phyloP scores from a whole-genome alignment of 345 rosid species.

The Aethionema arabicum region DNA sequence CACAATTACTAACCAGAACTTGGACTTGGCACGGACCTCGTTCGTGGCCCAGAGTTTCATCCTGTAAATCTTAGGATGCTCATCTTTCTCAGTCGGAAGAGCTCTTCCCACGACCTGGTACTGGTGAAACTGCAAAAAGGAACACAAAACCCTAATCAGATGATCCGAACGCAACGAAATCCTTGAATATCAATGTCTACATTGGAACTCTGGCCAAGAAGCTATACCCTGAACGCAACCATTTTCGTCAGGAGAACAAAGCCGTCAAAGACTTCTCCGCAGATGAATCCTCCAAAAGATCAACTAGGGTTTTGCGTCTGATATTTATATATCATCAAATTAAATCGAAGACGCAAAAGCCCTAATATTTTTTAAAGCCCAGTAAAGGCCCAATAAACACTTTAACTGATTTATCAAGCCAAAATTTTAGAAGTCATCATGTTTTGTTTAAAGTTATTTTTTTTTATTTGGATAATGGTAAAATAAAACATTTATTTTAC shows the following conservation, averaged over 20 bases:
- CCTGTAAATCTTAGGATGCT: conserved; percentile 53
- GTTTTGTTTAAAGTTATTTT: too few species aligned
- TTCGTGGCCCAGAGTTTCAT: conserved; percentile 63
- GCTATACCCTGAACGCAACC: conserved; percentile 44
- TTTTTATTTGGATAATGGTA: too few species aligned
- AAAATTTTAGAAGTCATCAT: too few species aligned
- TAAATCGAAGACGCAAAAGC: not conserved
- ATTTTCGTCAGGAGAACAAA: conserved; percentile 28
- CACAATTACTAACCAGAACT: conserved; percentile 49
- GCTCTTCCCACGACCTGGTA: conserved; percentile 65
- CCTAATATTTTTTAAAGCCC: conserved; percentile 30
- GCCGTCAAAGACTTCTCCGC: too few species aligned
- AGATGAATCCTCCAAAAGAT: conserved; percentile 18
- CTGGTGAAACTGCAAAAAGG: conserved; percentile 48
- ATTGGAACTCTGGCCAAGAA: not conserved
- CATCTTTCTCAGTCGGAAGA: conserved; percentile 47
- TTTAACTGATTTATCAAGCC: not conserved
- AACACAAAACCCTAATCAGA: conserved; percentile 1
- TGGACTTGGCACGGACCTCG: conserved; percentile 58
- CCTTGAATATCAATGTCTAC: not conserved
- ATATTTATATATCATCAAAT: conserved; percentile 12
- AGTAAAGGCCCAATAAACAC: not conserved
- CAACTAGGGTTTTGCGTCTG: not conserved
- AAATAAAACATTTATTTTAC: too few species aligned
- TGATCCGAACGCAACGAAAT: not conserved